These are phyloP conservation scores for Parascedosporium putredinis DNA, from an alignment of 2,329 filamentous ascomycete species.

Conservation along the genomic window DNA sequence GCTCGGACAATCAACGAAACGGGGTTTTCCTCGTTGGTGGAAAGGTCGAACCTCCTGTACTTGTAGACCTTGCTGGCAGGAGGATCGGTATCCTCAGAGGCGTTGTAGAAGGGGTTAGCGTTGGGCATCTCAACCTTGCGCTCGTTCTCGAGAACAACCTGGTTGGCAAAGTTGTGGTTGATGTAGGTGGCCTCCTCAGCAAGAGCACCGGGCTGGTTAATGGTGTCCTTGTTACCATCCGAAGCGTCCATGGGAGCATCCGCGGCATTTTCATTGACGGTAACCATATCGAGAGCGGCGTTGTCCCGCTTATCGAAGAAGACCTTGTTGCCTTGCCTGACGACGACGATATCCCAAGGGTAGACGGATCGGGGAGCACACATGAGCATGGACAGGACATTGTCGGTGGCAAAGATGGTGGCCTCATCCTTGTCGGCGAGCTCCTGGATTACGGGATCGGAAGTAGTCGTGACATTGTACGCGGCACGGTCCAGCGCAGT, in stretches of 20 bases:
- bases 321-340: conserved; percentile 88
- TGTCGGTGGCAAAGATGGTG: conserved; percentile 93
- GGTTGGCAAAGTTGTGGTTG: conserved; percentile 98
- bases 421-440: conserved; percentile 92
- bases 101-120: conserved; percentile 96
- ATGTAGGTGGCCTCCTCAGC: conserved; percentile 98
- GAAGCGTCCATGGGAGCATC: conserved; percentile 87
- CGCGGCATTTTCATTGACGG: conserved; percentile 96
- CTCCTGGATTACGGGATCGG: conserved; percentile 93
- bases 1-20: conserved; percentile 89
- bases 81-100: conserved; percentile 83
- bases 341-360: conserved; percentile 95
- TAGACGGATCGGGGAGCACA: conserved; percentile 94
- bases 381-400: conserved; percentile 98
- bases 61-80: conserved; percentile 96
- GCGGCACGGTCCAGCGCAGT: conserved; percentile 84
- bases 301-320: conserved; percentile 98
- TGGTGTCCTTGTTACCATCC: conserved; percentile 83
- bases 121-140: conserved; percentile 74
- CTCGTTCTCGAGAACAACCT: conserved; percentile 79
- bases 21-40: conserved; percentile 87
- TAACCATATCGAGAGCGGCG: conserved; percentile 90
- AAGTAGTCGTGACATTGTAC: conserved; percentile 96
- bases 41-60: conserved; percentile 94
- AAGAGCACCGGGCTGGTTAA: conserved; percentile 89